Evolutionary conservation across 306 rosid genomes (phyloP).

Genomic region (Luffa aegyptiaca): DNA sequence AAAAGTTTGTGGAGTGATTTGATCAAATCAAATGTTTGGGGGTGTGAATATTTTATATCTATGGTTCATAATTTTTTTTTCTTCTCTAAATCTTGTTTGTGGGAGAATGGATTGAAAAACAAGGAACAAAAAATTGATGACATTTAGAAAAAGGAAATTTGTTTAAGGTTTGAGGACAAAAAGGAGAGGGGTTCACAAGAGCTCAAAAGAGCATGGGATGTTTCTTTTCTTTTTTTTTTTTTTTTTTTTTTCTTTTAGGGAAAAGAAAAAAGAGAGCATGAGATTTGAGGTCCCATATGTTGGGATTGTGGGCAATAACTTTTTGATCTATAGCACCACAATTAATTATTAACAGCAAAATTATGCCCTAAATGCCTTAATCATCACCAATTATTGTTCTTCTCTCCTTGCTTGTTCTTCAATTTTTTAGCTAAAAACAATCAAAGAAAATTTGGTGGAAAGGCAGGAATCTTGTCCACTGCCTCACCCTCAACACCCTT

Average conservation of each 20-base stretch:
- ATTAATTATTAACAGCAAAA: neutral
- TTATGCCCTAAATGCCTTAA: neutral
- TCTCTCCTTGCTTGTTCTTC: constrained; percentile 6
- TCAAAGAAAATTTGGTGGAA: neutral
- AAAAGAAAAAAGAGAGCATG: neutral
- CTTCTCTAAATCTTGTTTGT: no score
- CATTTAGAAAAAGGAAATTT: neutral
- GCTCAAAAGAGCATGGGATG: neutral
- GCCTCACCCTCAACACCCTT: neutral
- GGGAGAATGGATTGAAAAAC: no score
- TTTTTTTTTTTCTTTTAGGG: neutral
- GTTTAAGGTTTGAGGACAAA: neutral
- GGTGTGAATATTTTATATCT: no score
- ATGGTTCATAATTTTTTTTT: no score
- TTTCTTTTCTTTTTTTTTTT: neutral
- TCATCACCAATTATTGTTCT: constrained; percentile 4
- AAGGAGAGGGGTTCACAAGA: neutral
- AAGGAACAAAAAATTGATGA: neutral
- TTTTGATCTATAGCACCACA: neutral
- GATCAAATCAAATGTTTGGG: no score
- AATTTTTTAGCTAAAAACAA: neutral
- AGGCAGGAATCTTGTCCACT: constrained; percentile 4
- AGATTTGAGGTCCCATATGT: constrained; percentile 13
- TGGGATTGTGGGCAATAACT: constrained; percentile 8
- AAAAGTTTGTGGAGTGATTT: no score